Conservation (phyloP, 2,329 filamentous ascomycete species). For the Ascochyta clinopodiicola region DNA sequence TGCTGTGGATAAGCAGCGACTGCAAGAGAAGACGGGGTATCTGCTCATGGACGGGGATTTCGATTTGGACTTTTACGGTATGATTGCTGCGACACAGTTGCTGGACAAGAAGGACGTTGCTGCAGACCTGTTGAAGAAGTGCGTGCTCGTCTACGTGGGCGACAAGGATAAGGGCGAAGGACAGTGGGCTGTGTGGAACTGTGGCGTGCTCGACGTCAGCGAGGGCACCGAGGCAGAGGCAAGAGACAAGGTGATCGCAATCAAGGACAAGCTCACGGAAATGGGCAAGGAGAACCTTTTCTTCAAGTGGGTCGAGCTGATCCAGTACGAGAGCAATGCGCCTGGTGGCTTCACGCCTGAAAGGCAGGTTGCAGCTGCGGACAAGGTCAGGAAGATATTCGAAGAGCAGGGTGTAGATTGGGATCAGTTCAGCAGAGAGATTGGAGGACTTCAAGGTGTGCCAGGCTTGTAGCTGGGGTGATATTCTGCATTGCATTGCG, state of each 20-base stretch:
- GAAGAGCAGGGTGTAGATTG: constrained; percentile 79
- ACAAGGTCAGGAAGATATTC: constrained; percentile 79
- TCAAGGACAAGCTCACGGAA: constrained; percentile 75
- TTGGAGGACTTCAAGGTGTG: constrained; percentile 66
- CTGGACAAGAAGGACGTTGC: constrained; percentile 67
- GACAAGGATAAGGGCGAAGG: constrained; percentile 52
- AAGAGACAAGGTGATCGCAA: constrained; percentile 76
- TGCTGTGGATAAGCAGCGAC: constrained; percentile 71
- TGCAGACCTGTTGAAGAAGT: constrained; percentile 72
- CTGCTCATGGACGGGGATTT: constrained; percentile 83
- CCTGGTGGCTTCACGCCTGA: constrained; percentile 80
- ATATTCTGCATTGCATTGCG: constrained; percentile 9
- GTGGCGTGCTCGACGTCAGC: constrained; percentile 57
- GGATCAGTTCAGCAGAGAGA: constrained; percentile 76
- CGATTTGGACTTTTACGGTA: constrained; percentile 84
- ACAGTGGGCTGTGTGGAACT: constrained; percentile 75
- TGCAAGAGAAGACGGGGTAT: constrained; percentile 84
- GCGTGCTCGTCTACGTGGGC: constrained; percentile 59
- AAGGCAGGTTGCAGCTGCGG: constrained; percentile 73
- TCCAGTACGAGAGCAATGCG: constrained; percentile 83
- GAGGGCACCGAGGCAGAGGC: constrained; percentile 63
- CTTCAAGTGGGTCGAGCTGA: constrained; percentile 89
- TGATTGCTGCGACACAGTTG: constrained; percentile 75
- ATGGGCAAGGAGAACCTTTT: constrained; percentile 89
- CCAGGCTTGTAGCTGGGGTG: constrained; percentile 48